A percentile compares a stretch with the other conserved stretches of the same genome.
Evolutionary conservation across 208 protist genomes (phyloP).

Genomic region (Acanthamoeba healyi): DNA sequence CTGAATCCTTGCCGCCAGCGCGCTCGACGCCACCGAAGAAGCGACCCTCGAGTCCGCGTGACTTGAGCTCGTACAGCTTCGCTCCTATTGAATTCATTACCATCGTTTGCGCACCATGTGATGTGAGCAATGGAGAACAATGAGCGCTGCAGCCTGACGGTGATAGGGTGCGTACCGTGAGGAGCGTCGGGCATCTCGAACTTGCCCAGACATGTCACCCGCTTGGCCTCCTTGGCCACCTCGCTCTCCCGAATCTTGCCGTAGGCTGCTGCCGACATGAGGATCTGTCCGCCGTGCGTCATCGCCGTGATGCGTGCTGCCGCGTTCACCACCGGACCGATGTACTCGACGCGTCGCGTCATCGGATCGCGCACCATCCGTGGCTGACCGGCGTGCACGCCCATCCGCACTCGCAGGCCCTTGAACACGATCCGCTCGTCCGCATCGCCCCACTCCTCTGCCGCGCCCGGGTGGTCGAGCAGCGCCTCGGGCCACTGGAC

Average conservation of each 20-base stretch:
- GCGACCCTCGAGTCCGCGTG: no score
- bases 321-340: not conserved
- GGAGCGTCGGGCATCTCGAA: not conserved
- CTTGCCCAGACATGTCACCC: not conserved
- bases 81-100: no score
- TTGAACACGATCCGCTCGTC: slow-evolving; percentile 20
- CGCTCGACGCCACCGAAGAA: no score
- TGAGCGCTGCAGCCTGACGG: no score
- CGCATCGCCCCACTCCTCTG: slow-evolving; percentile 34
- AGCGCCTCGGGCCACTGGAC: not conserved
- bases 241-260: not conserved
- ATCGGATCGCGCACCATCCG: slow-evolving; percentile 15
- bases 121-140: no score
- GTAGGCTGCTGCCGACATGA: not conserved
- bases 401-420: slow-evolving; percentile 8
- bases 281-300: slow-evolving; percentile 28
- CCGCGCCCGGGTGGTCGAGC: slow-evolving; percentile 31
- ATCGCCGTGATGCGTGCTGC: slow-evolving; percentile 16
- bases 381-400: not conserved
- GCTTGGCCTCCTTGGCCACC: not conserved
- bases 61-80: no score
- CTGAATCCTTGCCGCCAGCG: no score
- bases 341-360: slow-evolving; percentile 26
- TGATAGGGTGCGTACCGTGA: not conserved
- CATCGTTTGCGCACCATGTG: no score